Base-by-base conservation (phyloP, 768 basidiomycete species). In the Lactifluus rugatus region DNA sequence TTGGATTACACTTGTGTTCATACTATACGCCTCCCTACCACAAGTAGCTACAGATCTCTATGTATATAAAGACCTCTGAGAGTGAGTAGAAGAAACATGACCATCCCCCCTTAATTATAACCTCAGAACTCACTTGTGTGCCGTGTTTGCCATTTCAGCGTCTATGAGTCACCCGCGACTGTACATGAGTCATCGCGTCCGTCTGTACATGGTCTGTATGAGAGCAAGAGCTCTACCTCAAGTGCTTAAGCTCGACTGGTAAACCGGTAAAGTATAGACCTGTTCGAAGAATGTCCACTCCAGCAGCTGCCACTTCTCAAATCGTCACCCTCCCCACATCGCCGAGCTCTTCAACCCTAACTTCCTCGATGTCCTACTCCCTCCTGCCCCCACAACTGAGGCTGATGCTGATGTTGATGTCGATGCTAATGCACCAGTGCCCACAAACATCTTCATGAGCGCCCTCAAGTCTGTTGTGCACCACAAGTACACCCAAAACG, bases 351-450 rank as follows among this genome's bases (percentile, higher is more conserved):
- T 75, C 56, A 69, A 81, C 53, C 70, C 77, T 32, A 74, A 78
- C 63, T 84, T 80, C 62, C 76, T 85, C 52, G 76, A 85, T 66
- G 64, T 73, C 42, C 76, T 86, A 21, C 61, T 85, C n/a, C 82
- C 83, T 31, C 58, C 42, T 36, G 34, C 19, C 4, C 19, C 48
- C 25, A 45, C 52, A 46, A 25, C 52, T 34, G 46, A 54, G 17
- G 51, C 54, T 8, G 17, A 60, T 19, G 53, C 48, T 8, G 45
- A 54, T n/a, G 48, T 52, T 8, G 13, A 59, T 23, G 53, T 49
- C 11, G 16, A 58, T 10, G 53, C 31, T 17, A 28, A 13, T 7
- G 34, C 44, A 1, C 49, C 50, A 3, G 51, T 57, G 17, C 68
- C 70, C 5, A 56, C 56, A 4, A 80, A 82, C 66, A 66, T 77